Base-by-base conservation (phyloP, 768 basidiomycete species). In the Termitomyces sp. region DNA sequence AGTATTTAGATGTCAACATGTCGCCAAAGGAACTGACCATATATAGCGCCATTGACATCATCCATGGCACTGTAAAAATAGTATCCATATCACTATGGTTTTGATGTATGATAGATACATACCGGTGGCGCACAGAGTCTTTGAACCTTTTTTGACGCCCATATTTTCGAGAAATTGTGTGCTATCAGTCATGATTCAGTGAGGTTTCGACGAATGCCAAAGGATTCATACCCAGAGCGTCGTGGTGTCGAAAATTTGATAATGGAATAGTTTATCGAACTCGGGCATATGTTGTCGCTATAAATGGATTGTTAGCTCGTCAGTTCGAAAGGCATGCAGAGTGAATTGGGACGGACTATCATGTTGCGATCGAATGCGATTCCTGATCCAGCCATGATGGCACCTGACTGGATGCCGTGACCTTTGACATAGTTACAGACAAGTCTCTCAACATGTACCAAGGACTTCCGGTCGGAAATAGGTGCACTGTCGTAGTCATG, bases 301-400 rank as follows among this genome's bases (percentile, higher is more conserved):
- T 18, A 18, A 16, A 32, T 7, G 1, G 16, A 9, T 18, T 16
- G 48, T 33, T 7, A 7, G 7, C 32, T 22, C 16, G 18, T 36
- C 20, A 42, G 36, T 1, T n/a, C 33, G 20, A 16, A n/a, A 7
- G 39, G 1, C 9, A 24, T 32, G 6, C 12, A 44, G 7, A 12
- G 11, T 44, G 6, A 48, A 20, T 33, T 18, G 7, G 28, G 28
- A 62, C 61, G 3, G n/a, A 62, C 61, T 38, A 62, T 52, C 36
- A 62, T 39, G 11, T 38, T 45, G 18, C 61, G 61, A 33, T 58
- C 61, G 11, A 39, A 62, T 16, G 42, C 56, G 9, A 58, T 18
- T 3, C 57, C 57, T 24, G 9, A 35, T 22, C 57, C 57, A 9
- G 61, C 61, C 61, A 62, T 62, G 22, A 58, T 24, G 28, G 57